Base-by-base conservation (phyloP, 2,329 filamentous ascomycete species). In the Colletotrichum agaves region DNA sequence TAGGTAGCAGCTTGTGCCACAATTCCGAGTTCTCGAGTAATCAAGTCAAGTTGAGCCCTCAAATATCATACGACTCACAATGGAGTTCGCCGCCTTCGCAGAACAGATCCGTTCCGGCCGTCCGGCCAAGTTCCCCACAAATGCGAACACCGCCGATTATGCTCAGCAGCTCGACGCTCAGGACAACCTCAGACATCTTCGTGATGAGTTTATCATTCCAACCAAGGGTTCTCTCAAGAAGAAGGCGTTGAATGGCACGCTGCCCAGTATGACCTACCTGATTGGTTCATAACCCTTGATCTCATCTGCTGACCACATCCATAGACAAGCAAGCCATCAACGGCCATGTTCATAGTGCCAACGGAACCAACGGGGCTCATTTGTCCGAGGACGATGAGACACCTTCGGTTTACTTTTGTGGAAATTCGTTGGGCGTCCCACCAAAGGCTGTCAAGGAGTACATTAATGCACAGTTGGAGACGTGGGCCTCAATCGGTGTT, bases 401-500 rank as follows among this genome's bases (percentile, higher is more conserved):
- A 2, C 80, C 81, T 53, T 87, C 84, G 61, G 89, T 91, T 59
- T 95, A 95, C 76, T 87, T 95, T 61, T 93, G 91, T 71, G 92
- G 92, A 63, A 94, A 95, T 78, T 94, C 91, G 0, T 83, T 94
- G 2, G 92, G 92, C 39, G 84, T 93, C 5, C 92, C 94, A 75
- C 91, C 92, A 39, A 88, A 87, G 69, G 86, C 86, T 13, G 89
- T 90, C 0, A 83, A 86, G 17, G 81, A 85, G 15, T 90, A 93
- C 70, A 80, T 97, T 69, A 83, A 90, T 50, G 86, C 88, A 5
- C 93, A 97, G 72, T 85, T 97, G 1, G 87, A 91, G 69, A 93
- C 93, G 3, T 97, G 94, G 94, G 91, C 91, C 0, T 91, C 89
- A 0, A 91, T 96, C 71, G 94, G 91, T 17, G 94, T 97, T 21